Base-by-base conservation (phyloP, 306 rosid genomes). In the Comarum palustre region DNA sequence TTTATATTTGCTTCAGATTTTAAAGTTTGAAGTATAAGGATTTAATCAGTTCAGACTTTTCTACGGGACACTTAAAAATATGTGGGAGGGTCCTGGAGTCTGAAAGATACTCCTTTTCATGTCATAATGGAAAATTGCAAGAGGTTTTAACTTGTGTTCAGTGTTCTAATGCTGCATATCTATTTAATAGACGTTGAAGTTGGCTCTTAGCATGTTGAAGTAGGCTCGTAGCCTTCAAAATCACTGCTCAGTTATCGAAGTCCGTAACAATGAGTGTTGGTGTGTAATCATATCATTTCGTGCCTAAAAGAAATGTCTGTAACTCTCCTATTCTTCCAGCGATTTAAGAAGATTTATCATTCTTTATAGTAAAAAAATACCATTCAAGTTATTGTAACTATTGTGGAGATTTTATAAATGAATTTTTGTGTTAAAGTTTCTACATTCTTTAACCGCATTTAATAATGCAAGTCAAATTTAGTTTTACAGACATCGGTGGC, bases 11-110 rank as follows among this genome's bases (percentile, higher is more conserved):
- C 41, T 29, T 10, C 58, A 19, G 8, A 45, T 14, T 66, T 66
- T 13, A 29, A 27, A 39, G 2, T 3, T 14, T 17, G 29, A 17
- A 17, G 27, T 29, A 34, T 5, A 29, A 54, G 42, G 4, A 67
- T 22, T 24, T 47, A 6, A 43, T 66, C 54, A 24, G 51, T 24
- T 68, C 47, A 27, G 27, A 31, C 17, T 68, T 29, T 31, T 24
- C 27, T 19, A 31, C 19, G 59, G 59, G 19, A 69, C 73, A 69
- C 58, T 32, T 69, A 39, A n/a, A 41, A 38, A 9, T 47, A 17
- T 31, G 61, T 32, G 19, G 43, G 17, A 48, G 73, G 73, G 61
- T 47, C 72, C 59, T 50, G 61, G 25, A 50, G 38, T 25, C 8
- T 24, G 19, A 58, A 58, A 69, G 45, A 69, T 34, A 50, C 64